These are phyloP conservation scores for Xylaria sp. DNA, from an alignment of 2,329 filamentous ascomycete species.

Conservation along the genomic window DNA sequence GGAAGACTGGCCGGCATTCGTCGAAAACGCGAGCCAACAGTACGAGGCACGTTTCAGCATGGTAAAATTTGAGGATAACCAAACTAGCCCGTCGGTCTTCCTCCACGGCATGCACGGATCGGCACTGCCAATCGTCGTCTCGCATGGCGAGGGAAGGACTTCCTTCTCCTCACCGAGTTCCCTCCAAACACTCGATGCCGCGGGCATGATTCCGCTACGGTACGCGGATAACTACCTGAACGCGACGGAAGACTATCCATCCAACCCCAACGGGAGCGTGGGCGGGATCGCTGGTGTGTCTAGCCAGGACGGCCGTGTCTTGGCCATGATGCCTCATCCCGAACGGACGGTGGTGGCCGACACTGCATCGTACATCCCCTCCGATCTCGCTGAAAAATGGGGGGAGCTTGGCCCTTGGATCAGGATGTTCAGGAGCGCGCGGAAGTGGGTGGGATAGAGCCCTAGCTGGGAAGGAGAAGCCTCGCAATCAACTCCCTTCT, in stretches of 20 bases:
- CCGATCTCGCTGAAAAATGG: constrained; percentile 22
- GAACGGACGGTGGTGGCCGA: constrained; percentile 20
- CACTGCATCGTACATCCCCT: constrained; percentile 19
- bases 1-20: constrained; percentile 80
- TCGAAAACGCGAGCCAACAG: constrained; percentile 24
- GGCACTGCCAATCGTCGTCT: constrained; percentile 67
- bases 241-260: constrained; percentile 21
- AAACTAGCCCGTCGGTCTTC: constrained; percentile 72
- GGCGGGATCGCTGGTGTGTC: constrained; percentile 21
- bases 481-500: not conserved
- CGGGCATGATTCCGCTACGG: constrained; percentile 20
- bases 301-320: constrained; percentile 21
- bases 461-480: not conserved
- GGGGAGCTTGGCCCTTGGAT: constrained; percentile 26
- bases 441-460: constrained; percentile 23
- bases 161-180: constrained; percentile 22
- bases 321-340: constrained; percentile 26
- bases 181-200: constrained; percentile 13
- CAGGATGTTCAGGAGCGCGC: constrained; percentile 25
- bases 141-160: constrained; percentile 24
- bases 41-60: constrained; percentile 25
- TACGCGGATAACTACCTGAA: constrained; percentile 25
- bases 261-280: constrained; percentile 23
- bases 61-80: constrained; percentile 65
- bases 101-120: constrained; percentile 85